A percentile compares a stretch with the other conserved stretches of the same genome.
Conservation (phyloP, 352 stramenopile species). For the Globisporangium megalacanthum region DNA sequence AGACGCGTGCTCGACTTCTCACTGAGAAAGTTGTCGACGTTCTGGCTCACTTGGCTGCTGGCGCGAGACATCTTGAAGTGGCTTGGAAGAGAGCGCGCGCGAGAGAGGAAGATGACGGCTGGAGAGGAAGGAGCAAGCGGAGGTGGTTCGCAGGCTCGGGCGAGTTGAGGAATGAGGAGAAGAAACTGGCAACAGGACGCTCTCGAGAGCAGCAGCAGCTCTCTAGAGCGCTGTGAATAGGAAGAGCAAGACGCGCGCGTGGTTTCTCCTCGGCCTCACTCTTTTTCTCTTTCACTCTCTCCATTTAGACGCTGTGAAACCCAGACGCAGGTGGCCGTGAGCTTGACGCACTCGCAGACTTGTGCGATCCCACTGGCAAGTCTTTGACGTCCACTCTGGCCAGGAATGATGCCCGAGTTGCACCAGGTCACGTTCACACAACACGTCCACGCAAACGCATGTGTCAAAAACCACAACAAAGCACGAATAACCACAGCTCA, state of each 20-base stretch:
- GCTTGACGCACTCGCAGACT: too few species aligned
- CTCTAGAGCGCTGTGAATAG: background rate
- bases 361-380: too few species aligned
- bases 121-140: background rate
- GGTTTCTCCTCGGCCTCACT: background rate
- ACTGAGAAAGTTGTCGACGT: slow-evolving; percentile 72
- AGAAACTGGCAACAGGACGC: background rate
- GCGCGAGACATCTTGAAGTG: slow-evolving; percentile 40
- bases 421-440: too few species aligned
- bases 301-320: slow-evolving; percentile 1
- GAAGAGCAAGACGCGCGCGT: background rate
- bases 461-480: too few species aligned
- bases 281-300: background rate
- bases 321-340: too few species aligned
- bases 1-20: slow-evolving; percentile 76
- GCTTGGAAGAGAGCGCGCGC: background rate
- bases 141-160: slow-evolving; percentile 5
- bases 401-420: too few species aligned
- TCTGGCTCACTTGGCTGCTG: slow-evolving; percentile 63
- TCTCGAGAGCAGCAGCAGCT: background rate
- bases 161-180: slow-evolving; percentile 28
- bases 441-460: too few species aligned
- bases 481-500: too few species aligned
- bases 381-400: too few species aligned
- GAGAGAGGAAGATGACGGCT: background rate